Conservation (phyloP, 2,329 filamentous ascomycete species). For the Onygenales sp. region DNA sequence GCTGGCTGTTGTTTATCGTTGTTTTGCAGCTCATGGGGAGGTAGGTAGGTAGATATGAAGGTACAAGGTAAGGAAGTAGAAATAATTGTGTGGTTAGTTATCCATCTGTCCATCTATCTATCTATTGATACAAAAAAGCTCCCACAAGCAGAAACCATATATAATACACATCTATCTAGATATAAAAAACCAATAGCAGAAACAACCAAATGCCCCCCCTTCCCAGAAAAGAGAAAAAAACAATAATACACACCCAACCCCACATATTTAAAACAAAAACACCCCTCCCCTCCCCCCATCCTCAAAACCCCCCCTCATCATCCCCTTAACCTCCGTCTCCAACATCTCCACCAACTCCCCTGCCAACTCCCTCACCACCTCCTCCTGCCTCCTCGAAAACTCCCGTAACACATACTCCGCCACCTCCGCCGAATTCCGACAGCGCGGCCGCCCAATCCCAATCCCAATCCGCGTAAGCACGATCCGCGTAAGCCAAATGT, state of each 20-base stretch:
- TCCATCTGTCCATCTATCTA: too few species aligned
- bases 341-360: conserved; percentile 44
- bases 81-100: too few species aligned
- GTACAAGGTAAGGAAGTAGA: too few species aligned
- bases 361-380: conserved; percentile 39
- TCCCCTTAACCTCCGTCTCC: conserved; percentile 13
- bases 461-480: conserved; percentile 57
- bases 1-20: too few species aligned
- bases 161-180: too few species aligned
- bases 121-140: too few species aligned
- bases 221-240: too few species aligned
- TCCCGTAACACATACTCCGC: conserved; percentile 66
- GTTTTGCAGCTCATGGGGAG: too few species aligned
- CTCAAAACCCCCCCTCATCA: neutral
- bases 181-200: neutral
- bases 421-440: conserved; percentile 58
- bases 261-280: neutral
- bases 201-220: neutral
- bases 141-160: too few species aligned
- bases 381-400: conserved; percentile 47
- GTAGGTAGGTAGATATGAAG: too few species aligned
- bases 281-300: neutral
- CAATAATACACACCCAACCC: too few species aligned
- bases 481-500: neutral
- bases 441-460: conserved; percentile 76